Conservation (phyloP, 2,329 filamentous ascomycete genomes). For the Aphanoascus verrucosus region DNA sequence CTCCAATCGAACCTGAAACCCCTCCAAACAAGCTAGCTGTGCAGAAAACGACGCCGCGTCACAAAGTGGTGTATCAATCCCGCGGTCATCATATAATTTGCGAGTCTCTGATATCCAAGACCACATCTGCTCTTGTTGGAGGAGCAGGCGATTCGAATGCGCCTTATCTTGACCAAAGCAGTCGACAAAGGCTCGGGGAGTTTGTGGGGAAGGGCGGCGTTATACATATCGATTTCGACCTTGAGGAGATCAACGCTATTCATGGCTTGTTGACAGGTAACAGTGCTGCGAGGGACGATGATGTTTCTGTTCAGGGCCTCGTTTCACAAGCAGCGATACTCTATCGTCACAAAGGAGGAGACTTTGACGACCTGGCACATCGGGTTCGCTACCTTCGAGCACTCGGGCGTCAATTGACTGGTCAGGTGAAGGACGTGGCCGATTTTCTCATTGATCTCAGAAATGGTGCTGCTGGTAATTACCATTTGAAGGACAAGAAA, state of each 20-base stretch:
- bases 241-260: conserved; percentile 19
- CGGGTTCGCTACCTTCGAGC: neutral
- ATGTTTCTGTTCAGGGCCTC: conserved; percentile 19
- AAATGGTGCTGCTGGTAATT: neutral
- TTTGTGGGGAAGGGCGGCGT: conserved; percentile 8
- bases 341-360: conserved; percentile 1
- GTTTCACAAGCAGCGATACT: conserved; percentile 12
- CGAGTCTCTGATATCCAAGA: conserved; percentile 7
- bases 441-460: conserved; percentile 3
- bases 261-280: conserved; percentile 14
- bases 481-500: neutral
- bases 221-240: conserved; percentile 22
- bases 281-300: conserved; percentile 5
- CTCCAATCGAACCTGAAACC: neutral
- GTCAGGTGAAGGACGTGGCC: neutral
- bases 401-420: neutral
- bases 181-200: neutral
- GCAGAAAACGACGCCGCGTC: neutral
- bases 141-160: neutral
- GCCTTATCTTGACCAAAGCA: neutral
- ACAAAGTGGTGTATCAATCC: conserved; percentile 15
- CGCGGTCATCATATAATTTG: conserved; percentile 16
- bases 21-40: neutral
- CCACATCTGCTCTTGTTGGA: neutral
- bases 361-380: neutral